Evolutionary conservation across 441 rosid genomes (phyloP).

Genomic region (Kokia cookei): DNA sequence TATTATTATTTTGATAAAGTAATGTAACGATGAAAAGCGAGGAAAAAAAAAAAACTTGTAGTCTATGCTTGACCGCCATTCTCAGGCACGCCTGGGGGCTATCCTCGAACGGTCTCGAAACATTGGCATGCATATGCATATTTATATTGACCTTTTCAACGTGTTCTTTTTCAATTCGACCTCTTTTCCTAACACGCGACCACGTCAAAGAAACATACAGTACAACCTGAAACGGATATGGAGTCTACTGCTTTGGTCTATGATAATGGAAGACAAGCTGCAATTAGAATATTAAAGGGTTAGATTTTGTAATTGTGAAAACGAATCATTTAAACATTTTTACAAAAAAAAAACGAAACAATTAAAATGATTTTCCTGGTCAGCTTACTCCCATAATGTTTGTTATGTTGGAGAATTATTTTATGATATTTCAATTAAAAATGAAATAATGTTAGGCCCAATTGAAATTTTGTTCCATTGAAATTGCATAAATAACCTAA

Average conservation of each 20-base stretch:
- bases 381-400: background rate
- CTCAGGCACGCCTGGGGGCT: too few relatives aligned
- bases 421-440: background rate
- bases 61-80: too few relatives aligned
- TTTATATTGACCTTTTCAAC: too few relatives aligned
- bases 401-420: background rate
- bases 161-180: background rate
- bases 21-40: too few relatives aligned
- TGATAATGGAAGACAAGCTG: background rate
- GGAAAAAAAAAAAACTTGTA: too few relatives aligned
- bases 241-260: background rate
- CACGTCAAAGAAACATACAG: background rate
- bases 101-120: too few relatives aligned
- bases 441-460: background rate
- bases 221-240: background rate
- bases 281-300: too few relatives aligned
- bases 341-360: too few relatives aligned
- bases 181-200: background rate
- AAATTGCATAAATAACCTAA: background rate
- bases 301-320: background rate
- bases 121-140: too few relatives aligned
- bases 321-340: too few relatives aligned
- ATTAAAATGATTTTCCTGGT: background rate
- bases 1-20: too few relatives aligned
- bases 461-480: background rate